A percentile compares a stretch with the other conserved stretches of the same genome.
Evolutionary conservation across 2,329 filamentous ascomycete genomes (phyloP).

Genomic region (Fusarium circinatum): DNA sequence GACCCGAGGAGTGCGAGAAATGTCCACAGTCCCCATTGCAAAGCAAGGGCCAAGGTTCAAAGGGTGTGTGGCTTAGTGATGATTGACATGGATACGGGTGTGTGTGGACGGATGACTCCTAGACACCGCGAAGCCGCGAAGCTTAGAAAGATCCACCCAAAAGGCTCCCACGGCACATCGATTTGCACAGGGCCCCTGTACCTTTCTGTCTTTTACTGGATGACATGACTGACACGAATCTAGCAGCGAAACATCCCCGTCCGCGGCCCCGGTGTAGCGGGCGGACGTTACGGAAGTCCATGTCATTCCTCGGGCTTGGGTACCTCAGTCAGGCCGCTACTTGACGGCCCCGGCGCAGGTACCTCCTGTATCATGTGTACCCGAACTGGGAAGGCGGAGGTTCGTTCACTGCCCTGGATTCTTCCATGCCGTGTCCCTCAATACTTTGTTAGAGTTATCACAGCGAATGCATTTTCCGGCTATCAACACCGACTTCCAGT

Average conservation of each 20-base stretch:
- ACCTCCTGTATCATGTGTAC: constrained; percentile 20
- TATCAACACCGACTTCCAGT: background rate
- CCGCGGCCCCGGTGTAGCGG: constrained; percentile 19
- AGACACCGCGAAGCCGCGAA: constrained; percentile 37
- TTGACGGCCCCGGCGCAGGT: constrained; percentile 14
- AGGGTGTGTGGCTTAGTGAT: constrained; percentile 38
- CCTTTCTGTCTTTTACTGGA: constrained; percentile 6
- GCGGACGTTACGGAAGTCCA: constrained; percentile 15
- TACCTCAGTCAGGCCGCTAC: constrained; percentile 31
- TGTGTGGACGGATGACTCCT: constrained; percentile 32
- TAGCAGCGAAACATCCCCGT: constrained; percentile 19
- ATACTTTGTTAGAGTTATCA: constrained; percentile 1
- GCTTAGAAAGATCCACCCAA: constrained; percentile 20
- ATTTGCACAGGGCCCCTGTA: constrained; percentile 27
- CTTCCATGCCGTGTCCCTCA: background rate
- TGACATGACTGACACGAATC: background rate
- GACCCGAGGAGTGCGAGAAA: constrained; percentile 46
- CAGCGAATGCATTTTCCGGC: constrained; percentile 8
- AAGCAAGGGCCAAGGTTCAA: background rate
- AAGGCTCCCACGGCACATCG: constrained; percentile 19
- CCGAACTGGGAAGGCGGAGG: constrained; percentile 19
- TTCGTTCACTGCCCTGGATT: constrained; percentile 10
- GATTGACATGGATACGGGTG: constrained; percentile 9
- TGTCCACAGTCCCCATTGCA: constrained; percentile 8
- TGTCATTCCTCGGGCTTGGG: constrained; percentile 28